Base-by-base conservation (phyloP, 139 green algal genomes). In the Tetratostichococcus sp. region DNA sequence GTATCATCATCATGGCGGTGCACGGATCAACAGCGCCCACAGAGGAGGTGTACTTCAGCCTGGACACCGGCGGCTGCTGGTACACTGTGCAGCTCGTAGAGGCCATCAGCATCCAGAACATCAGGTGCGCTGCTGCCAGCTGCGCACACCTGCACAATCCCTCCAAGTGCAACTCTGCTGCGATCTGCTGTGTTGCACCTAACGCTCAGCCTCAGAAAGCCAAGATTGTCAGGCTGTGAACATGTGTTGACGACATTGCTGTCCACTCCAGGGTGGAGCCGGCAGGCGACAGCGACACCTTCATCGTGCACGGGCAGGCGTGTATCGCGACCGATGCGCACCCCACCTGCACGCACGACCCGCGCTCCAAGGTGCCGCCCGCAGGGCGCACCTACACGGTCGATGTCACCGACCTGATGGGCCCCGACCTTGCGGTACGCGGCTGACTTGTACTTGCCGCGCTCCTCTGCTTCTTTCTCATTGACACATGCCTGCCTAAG, bases 51-150 rank as follows among this genome's bases (percentile, higher is more conserved):
- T 32, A 71, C 30, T 95, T 97, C 80, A 92, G 83, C 26, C 58
- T 89, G 19, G 93, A 98, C 79, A 85, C 94, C 59, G 95, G 95
- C 31, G 34, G 59, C 35, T 96, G 89, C 86, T 98, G 94, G 93
- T 74, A 92, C 65, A 77, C 67, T 2, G 87, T 98, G 30, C 57
- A 81, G 25, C 86, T 98, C 34, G 57, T 72, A 0, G 73, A 88
- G 59, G 79, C 88, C n/a, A 84, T 98, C 19, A 71, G 86, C 35
- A 84, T 98, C 0, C 82, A 93, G 42, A 98, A 98, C 78, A 97
- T 98, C 79, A 85, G 92, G 77, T 89, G 57, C 6, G 78, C 30
- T 4, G 28, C 25, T 14, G 23, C 35, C 14, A 66, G 8, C 39
- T 23, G 17, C 6, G 30, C 31, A 1, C n/a, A n/a, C n/a, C n/a